phyloP scores from a whole-genome alignment of 2,329 filamentous ascomycete species.

The Fusarium sp. region DNA sequence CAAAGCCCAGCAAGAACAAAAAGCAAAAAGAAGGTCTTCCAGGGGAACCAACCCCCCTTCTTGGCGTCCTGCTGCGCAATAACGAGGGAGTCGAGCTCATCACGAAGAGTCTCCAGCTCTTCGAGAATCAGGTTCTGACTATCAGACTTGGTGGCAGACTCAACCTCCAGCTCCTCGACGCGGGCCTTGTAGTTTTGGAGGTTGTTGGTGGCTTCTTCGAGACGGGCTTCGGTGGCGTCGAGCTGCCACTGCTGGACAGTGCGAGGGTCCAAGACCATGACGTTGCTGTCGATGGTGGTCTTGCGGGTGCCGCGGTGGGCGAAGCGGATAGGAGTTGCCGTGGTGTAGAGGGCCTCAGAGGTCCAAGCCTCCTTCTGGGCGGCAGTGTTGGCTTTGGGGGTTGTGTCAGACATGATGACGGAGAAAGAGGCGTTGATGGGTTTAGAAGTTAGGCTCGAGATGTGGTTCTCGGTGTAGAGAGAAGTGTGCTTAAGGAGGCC shows the following conservation, averaged over 20 bases:
- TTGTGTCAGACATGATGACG: conserved; percentile 4
- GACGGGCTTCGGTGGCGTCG: background rate
- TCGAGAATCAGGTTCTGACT: background rate
- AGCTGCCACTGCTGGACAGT: conserved; percentile 19
- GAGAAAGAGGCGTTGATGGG: background rate
- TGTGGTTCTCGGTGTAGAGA: background rate
- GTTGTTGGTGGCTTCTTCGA: background rate
- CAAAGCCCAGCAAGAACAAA: background rate
- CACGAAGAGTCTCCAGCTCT: background rate
- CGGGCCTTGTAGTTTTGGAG: background rate
- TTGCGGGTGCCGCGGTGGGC: background rate
- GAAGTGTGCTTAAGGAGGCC: no score
- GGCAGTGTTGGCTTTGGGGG: background rate
- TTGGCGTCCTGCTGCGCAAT: background rate
- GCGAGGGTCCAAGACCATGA: background rate
- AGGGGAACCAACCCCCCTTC: background rate
- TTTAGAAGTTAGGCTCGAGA: background rate
- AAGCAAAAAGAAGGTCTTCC: background rate
- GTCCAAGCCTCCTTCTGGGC: background rate
- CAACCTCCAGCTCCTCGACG: background rate
- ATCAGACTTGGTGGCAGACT: background rate
- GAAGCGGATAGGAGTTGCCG: background rate
- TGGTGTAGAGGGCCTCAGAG: background rate
- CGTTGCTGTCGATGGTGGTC: background rate
- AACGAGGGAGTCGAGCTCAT: background rate